These are phyloP conservation scores for Paspalum notatum DNA, from an alignment of 176 grass and related monocot species.

Conservation along the genomic window DNA sequence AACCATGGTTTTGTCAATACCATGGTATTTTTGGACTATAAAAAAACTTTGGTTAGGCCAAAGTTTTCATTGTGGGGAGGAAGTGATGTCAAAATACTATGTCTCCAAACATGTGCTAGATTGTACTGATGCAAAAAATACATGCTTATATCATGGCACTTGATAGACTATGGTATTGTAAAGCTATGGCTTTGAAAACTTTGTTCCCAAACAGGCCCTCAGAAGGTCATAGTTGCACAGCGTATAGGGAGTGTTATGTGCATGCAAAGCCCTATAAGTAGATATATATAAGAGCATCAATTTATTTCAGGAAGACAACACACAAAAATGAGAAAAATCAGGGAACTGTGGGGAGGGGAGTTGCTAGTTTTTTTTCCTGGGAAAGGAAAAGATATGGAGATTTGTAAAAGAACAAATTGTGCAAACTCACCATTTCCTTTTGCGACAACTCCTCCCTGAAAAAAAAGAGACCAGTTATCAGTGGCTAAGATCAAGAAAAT, in stretches of 20 bases:
- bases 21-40: no score
- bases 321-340: constrained; percentile 17
- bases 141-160: no score
- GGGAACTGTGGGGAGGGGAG: background rate
- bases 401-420: constrained; percentile 14
- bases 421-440: constrained; percentile 82
- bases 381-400: background rate
- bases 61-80: no score
- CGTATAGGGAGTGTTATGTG: background rate
- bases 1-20: no score
- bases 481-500: constrained; percentile 26
- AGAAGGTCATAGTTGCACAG: background rate
- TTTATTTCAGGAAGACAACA: constrained; percentile 33
- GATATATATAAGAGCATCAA: background rate
- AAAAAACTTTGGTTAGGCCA: no score
- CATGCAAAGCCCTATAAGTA: constrained; percentile 24
- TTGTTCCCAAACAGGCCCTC: no score
- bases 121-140: no score
- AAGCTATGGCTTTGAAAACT: no score
- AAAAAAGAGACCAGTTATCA: constrained; percentile 41
- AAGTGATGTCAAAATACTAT: no score
- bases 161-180: no score
- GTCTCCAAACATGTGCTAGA: no score
- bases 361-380: background rate
- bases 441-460: constrained; percentile 87